Conservation (phyloP, 306 rosid genomes). For the Senna tora region DNA sequence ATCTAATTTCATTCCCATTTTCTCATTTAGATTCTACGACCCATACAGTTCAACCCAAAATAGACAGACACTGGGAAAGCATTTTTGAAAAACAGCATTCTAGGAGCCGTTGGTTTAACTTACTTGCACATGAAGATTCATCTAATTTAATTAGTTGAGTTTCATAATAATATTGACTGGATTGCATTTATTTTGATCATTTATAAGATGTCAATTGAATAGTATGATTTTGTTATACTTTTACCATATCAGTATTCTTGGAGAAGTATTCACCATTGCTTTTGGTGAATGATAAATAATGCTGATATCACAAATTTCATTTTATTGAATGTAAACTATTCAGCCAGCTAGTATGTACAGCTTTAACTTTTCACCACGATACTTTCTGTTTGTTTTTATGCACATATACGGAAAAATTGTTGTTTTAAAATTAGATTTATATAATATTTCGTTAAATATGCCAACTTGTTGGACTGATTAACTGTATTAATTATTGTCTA, state of each 20-base stretch:
- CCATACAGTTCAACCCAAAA: constrained; percentile 16
- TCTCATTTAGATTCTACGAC: no score
- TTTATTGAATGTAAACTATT: neutral
- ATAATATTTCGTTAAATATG: neutral
- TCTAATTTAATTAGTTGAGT: neutral
- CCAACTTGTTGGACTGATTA: neutral
- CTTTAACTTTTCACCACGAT: neutral
- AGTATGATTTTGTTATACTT: neutral
- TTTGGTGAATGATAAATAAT: neutral
- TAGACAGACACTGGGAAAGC: neutral
- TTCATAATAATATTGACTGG: neutral
- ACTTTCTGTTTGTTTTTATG: neutral
- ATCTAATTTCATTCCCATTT: no score
- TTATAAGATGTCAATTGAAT: neutral
- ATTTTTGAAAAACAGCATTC: neutral
- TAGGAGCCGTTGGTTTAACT: neutral
- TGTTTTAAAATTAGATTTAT: neutral
- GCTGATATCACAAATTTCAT: neutral
- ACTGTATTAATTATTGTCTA: neutral
- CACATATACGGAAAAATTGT: neutral
- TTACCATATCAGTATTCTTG: neutral
- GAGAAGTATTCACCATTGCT: neutral
- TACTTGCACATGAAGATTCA: constrained; percentile 1
- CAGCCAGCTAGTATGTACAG: constrained; percentile 2
- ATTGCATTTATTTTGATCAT: neutral